Base-by-base conservation (phyloP, 805 yeast species). In the Schizosaccharomyces japonicus region DNA sequence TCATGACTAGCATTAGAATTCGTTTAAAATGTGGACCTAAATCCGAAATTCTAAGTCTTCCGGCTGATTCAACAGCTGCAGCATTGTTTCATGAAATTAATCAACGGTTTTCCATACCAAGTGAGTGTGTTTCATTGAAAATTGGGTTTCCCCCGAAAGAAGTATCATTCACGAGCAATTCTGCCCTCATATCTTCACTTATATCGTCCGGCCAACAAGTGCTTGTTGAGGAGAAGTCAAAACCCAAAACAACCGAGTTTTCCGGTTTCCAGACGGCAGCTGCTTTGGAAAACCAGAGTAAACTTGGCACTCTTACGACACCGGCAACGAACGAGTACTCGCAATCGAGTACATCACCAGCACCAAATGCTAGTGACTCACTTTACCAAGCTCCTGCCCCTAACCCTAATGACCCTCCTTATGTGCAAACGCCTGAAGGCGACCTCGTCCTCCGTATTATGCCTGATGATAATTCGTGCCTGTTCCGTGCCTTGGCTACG, bases 391-490 rank as follows among this genome's bases (percentile, higher is more conserved):
- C n/a, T n/a, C n/a, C n/a, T n/a, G n/a, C n/a, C 25, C 17, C 8
- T 11, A 21, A 15, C 10, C 13, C 27, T 36, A 25, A 36, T 5
- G 42, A 36, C 23, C 42, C 42, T 36, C 42, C 42, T 5, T 36
- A 36, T n/a, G 42, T 36, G 27, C 17, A 23, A 7, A 36, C 42
- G n/a, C 42, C 42, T 7, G 15, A 19, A 2, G 42, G 42, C 8
- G 42, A 36, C 47, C 54, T 75, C 17, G 65, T 69, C 6, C 62
- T 77, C 5, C 67, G 80, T 27, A 68, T 70, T 46, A 72, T 78
- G 49, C 78, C 80, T 0, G 84, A 80, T 56, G 87, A 80, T 58
- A 80, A 80, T 57, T 77, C 87, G 6, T 80, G 92, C 56, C 60
- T 80, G 48, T 80, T 80, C 62, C 73, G 78, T 53, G 67, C 85